phyloP scores from a whole-genome alignment of 495 filamentous ascomycete genomes.

The Penicillium chermesinum region DNA sequence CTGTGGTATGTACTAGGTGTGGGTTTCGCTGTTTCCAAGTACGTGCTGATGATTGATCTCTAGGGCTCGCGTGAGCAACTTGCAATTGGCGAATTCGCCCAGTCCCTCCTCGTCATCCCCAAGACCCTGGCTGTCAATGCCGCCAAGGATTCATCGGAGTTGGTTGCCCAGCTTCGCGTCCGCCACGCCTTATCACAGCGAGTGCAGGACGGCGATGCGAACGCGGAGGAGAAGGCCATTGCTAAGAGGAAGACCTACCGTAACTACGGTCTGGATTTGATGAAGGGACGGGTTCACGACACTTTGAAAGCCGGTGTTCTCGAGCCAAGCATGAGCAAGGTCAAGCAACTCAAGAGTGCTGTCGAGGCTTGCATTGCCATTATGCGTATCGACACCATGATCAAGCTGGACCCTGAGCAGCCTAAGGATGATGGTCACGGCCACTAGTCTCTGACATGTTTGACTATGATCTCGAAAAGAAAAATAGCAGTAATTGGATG shows the following conservation, averaged over 20 bases:
- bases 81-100: constrained; percentile 95
- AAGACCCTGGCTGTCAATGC: constrained; percentile 97
- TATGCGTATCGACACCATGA: constrained; percentile 99
- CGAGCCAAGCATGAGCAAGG: constrained; percentile 97
- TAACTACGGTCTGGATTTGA: constrained; percentile 93
- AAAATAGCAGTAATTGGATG: constrained; percentile 27
- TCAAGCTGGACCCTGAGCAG: constrained; percentile 93
- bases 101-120: constrained; percentile 88
- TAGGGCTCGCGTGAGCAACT: constrained; percentile 93
- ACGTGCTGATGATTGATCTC: constrained; percentile 15
- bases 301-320: constrained; percentile 90
- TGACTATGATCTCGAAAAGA: constrained; percentile 8
- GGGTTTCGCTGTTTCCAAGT: not conserved
- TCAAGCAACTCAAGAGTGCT: constrained; percentile 96
- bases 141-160: constrained; percentile 89
- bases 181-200: constrained; percentile 92
- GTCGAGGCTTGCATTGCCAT: constrained; percentile 99
- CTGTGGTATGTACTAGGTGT: constrained; percentile 58
- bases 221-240: constrained; percentile 79
- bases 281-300: constrained; percentile 86
- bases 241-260: constrained; percentile 95
- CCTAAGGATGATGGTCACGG: constrained; percentile 60
- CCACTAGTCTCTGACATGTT: constrained; percentile 27
- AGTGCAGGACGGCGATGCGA: constrained; percentile 72
- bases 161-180: constrained; percentile 91